Conservation (phyloP, 768 basidiomycete genomes). For the Calocybe cyanea region DNA sequence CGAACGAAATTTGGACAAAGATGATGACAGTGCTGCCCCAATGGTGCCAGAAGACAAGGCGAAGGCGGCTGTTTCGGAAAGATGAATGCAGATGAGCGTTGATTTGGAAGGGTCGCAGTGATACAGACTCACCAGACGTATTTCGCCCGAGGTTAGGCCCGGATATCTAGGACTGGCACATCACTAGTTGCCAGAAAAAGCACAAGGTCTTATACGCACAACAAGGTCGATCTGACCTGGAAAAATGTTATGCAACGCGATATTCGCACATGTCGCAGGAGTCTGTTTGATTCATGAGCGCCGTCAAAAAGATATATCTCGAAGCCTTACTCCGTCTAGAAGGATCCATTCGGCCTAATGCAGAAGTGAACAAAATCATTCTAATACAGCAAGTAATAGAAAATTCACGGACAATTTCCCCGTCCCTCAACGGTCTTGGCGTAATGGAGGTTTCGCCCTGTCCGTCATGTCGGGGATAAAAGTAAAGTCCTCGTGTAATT, state of each 20-base stretch:
- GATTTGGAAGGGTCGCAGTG: not conserved
- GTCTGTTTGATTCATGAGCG: constrained; percentile 47
- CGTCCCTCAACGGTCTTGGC: constrained; percentile 66
- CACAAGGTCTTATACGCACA: constrained; percentile 35
- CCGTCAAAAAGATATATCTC: not conserved
- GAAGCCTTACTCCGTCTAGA: constrained; percentile 65
- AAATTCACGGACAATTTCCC: constrained; percentile 52
- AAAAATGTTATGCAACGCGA: constrained; percentile 87
- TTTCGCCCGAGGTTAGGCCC: constrained; percentile 87
- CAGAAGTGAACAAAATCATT: not conserved
- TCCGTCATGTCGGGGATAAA: constrained; percentile 72
- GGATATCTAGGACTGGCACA: constrained; percentile 52
- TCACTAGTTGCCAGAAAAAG: no score
- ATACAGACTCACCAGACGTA: constrained; percentile 64
- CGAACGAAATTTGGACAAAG: constrained; percentile 64
- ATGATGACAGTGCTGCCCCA: constrained; percentile 84
- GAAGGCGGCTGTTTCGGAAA: constrained; percentile 60
- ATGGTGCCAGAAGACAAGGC: constrained; percentile 89
- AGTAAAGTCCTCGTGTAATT: constrained; percentile 64
- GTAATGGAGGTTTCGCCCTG: constrained; percentile 60
- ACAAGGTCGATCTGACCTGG: constrained; percentile 87
- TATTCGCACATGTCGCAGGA: constrained; percentile 88
- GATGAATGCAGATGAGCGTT: constrained; percentile 7
- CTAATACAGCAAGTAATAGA: not conserved
- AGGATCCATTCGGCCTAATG: constrained; percentile 92